Base-by-base conservation (phyloP, 768 basidiomycete genomes). In the Botryobasidium botryosum region DNA sequence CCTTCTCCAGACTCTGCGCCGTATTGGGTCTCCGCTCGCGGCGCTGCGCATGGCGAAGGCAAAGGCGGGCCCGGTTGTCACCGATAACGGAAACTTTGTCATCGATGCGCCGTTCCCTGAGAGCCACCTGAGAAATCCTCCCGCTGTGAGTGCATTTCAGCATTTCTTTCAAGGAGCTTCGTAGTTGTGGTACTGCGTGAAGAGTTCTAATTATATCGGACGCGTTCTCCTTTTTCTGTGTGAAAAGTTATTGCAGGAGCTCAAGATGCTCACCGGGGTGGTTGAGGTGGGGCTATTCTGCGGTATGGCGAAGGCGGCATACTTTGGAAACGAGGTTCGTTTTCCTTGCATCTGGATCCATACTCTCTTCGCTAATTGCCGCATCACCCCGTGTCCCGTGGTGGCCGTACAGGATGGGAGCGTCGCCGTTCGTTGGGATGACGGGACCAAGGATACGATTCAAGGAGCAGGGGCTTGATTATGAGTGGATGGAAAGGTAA, bases 281-380 rank as follows among this genome's bases (percentile, higher is more conserved):
- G 86, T 97, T n/a, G 94, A 99, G 61, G 94, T 96, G 27, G 94
- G 94, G 1, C 61, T 99, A n/a, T 97, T 99, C 65, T 90, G 86
- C 57, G 68, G 76, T 44, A 79, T 94, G 70, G 90, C 83, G 4
- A 74, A 78, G 57, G 90, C 90, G 1, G 92, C 91, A n/a, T 97
- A 96, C 66, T 99, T 97, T 61, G 86, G 86, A 17, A 88, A 88
- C 52, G 67, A 74, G 63, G 84, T 82, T 35, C 36, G 64, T 56
- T 43, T 5, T 32, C 21, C 20, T 17, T 18, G 24, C 21, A 17
- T 24, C 6, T 4, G 4, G 25, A 32, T 20, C 10, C 27, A 18
- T n/a, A 17, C 23, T 31, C 13, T 28, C 35, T 32, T 15, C 24
- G 23, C 21, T n/a, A 1, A 17, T 36, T 27, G 15, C 29, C 15